A percentile compares a stretch with the other conserved stretches of the same genome.
Conservation (phyloP, 768 basidiomycete genomes). For the Coprinopsis sp. region DNA sequence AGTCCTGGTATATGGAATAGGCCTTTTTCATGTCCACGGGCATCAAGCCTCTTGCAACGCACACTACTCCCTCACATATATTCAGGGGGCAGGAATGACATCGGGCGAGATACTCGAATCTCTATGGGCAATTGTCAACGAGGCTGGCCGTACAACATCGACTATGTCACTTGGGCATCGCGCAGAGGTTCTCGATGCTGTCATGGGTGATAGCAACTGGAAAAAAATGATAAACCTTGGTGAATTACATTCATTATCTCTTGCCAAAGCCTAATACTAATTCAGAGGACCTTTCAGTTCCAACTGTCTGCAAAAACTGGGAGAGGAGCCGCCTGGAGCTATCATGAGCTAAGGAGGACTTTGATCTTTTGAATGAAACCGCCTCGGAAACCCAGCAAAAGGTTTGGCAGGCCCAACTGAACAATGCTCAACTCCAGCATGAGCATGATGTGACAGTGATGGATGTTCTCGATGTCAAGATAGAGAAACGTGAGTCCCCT, state of each 20-base stretch:
- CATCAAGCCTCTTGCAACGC: constrained; percentile 22
- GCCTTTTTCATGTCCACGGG: constrained; percentile 27
- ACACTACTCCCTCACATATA: constrained; percentile 20
- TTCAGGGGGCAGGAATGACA: constrained; percentile 23
- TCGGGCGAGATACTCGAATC: constrained; percentile 33
- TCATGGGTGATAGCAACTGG: constrained; percentile 31
- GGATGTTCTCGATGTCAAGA: neutral
- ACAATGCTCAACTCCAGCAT: neutral
- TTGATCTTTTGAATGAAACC: neutral
- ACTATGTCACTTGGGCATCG: constrained; percentile 20
- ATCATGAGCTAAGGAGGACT: neutral
- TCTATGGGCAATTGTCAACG: constrained; percentile 26
- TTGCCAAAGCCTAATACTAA: too few relatives aligned
- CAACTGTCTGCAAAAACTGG: neutral
- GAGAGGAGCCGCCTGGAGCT: neutral
- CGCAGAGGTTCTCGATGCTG: constrained; percentile 24
- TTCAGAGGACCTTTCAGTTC: neutral
- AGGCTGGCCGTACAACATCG: constrained; percentile 17
- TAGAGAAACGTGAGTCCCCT: neutral
- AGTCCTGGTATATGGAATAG: constrained; percentile 15
- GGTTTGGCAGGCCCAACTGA: neutral
- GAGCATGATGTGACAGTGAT: neutral
- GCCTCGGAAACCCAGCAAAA: neutral
- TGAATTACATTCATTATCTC: constrained; percentile 2
- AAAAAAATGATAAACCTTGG: constrained; percentile 19